Base-by-base conservation (phyloP, 805 yeast species). In the Spencermartinsiella europaea region DNA sequence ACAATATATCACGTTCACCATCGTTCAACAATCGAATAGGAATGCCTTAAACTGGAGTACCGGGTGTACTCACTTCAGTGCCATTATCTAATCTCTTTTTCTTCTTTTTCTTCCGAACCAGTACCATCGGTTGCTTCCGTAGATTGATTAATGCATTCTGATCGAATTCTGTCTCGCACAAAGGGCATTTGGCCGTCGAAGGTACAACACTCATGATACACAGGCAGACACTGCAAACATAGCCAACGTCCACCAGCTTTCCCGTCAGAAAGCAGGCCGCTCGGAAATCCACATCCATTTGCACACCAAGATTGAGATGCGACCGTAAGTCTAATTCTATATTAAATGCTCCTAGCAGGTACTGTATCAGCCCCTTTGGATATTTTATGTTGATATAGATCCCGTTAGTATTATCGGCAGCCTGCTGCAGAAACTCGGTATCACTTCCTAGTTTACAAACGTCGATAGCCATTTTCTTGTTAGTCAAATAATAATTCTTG, bases 241-340 rank as follows among this genome's bases (percentile, higher is more conserved):
- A 90, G 0, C 98, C 99, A 36, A 91, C 76, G 55, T 93, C 97
- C 8, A 93, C 91, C 3, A 90, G 83, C 56, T 81, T 78, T n/a
- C 91, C 90, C 0, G 96, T 88, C 28, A 88, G 68, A 59, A 88
- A 91, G 65, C 99, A 93, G 15, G 95, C 88, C 0, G 99, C 96
- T 50, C 96, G 72, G 64, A 93, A 93, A 66, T 93, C 96, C 21
- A 93, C 93, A 50, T 85, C 80, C 2, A 85, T 78, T 57, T 83
- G 83, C 0, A 91, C 84, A 0, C 97, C 96, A 31, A 86, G 70
- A 21, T 88, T 80, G 21, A 93, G 71, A 38, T 81, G 77, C n/a
- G 79, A 75, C 47, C 96, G 72, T 28, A 91, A 68, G 12, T 84
- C 75, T 0, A 98, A 96, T 56, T 90, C 97, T 7, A 91, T 80